Percentiles rank a stretch among this genome's conserved stretches.
Evolutionary conservation across 768 basidiomycete genomes (phyloP).

Genomic region (Scleroderma citrinum): DNA sequence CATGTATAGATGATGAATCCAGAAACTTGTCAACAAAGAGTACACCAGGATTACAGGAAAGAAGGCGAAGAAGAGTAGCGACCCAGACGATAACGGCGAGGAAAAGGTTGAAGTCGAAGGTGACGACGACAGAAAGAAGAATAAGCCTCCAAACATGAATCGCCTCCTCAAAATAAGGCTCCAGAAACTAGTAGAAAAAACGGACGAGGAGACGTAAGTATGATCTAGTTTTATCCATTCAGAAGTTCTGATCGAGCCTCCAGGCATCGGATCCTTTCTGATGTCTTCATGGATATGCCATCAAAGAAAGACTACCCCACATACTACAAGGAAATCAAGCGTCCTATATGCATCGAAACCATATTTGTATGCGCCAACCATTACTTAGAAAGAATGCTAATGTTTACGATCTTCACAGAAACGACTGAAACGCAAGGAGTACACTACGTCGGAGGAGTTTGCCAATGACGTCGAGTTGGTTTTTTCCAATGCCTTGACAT

Average conservation of each 20-base stretch:
- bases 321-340: constrained; percentile 77
- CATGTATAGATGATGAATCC: neutral
- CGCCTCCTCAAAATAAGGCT: constrained; percentile 63
- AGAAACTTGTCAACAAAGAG: constrained; percentile 47
- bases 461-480: constrained; percentile 85
- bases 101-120: constrained; percentile 37
- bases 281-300: constrained; percentile 82
- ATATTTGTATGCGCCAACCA: constrained; percentile 54
- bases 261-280: constrained; percentile 64
- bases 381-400: neutral
- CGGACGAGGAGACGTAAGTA: constrained; percentile 58
- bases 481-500: constrained; percentile 82
- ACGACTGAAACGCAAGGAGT: constrained; percentile 77
- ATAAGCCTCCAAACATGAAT: constrained; percentile 57
- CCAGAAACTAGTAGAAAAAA: constrained; percentile 67
- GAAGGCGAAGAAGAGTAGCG: constrained; percentile 33
- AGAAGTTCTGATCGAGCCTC: neutral
- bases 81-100: constrained; percentile 35
- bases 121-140: constrained; percentile 40
- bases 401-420: constrained; percentile 42
- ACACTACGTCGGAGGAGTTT: constrained; percentile 60
- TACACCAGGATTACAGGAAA: constrained; percentile 41
- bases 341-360: constrained; percentile 71
- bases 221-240: neutral
- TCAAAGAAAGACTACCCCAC: constrained; percentile 70